Conservation (phyloP, 768 basidiomycete species). For the Lentinula detonsa region DNA sequence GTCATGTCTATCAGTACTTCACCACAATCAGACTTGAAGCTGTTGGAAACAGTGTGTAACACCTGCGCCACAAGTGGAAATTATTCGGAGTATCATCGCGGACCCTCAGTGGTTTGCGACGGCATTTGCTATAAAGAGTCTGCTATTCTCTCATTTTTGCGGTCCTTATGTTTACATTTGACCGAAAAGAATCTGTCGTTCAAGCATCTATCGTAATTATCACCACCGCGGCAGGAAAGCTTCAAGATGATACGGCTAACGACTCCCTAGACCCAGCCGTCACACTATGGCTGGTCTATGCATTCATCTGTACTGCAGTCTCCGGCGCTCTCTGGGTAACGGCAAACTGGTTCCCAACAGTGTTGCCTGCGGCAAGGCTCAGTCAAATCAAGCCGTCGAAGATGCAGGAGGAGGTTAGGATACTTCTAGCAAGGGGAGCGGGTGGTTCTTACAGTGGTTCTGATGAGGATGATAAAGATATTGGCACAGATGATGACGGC, state of each 20-base stretch:
- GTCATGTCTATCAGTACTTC: neutral
- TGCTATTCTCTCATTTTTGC: neutral
- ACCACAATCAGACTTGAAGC: neutral
- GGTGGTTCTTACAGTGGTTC: neutral
- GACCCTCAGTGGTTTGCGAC: conserved; percentile 36
- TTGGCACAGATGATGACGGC: neutral
- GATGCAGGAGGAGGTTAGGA: conserved; percentile 22
- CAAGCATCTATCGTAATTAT: conserved; percentile 38
- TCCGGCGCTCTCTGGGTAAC: conserved; percentile 24
- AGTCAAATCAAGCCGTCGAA: conserved; percentile 26
- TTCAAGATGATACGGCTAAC: conserved; percentile 29
- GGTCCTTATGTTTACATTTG: neutral
- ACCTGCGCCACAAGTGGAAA: conserved; percentile 29
- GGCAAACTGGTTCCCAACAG: conserved; percentile 17
- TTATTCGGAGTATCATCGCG: conserved; percentile 33
- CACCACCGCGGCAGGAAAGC: conserved; percentile 32
- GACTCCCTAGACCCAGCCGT: conserved; percentile 30
- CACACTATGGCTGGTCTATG: conserved; percentile 33
- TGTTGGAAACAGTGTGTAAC: conserved; percentile 20
- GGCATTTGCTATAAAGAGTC: conserved; percentile 37
- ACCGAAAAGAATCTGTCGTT: conserved; percentile 28
- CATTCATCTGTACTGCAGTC: conserved; percentile 27
- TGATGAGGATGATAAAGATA: conserved; percentile 7
- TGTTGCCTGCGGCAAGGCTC: conserved; percentile 32
- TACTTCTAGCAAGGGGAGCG: conserved; percentile 13